Conservation (phyloP, 176 grass and related monocot genomes). For the Otatea glauca region DNA sequence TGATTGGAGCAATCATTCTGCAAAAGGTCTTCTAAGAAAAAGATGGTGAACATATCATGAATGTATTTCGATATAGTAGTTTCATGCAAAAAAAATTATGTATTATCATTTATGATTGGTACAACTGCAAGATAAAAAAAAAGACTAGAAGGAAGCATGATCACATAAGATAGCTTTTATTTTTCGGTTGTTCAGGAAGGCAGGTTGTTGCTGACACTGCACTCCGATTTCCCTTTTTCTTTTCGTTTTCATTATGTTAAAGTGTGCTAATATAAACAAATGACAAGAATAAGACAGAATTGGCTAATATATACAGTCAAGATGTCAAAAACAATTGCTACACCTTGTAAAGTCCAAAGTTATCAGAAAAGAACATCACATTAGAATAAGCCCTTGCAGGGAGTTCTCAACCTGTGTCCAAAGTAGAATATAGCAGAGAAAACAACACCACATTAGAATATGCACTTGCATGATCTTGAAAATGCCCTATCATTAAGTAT, state of each 20-base stretch:
- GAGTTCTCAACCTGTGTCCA: constrained; percentile 13
- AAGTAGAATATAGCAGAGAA: constrained; percentile 42
- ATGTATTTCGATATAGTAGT: constrained; percentile 17
- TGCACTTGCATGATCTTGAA: constrained; percentile 36
- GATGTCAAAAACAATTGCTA: constrained; percentile 28
- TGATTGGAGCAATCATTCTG: constrained; percentile 52
- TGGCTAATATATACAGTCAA: not conserved
- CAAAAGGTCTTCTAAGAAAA: constrained; percentile 30
- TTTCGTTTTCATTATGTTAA: constrained; percentile 12
- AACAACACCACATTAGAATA: constrained; percentile 35
- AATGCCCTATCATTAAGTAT: constrained; percentile 34
- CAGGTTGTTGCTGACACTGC: not conserved
- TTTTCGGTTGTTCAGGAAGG: constrained; percentile 4
- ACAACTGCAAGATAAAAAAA: not conserved
- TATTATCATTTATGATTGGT: not conserved
- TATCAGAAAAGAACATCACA: constrained; percentile 20
- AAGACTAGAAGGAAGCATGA: constrained; percentile 1
- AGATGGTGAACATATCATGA: constrained; percentile 25
- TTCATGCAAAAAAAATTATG: not conserved
- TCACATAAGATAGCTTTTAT: constrained; percentile 15
- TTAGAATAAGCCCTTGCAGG: constrained; percentile 23
- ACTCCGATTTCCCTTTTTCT: not conserved
- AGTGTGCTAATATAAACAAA: constrained; percentile 23
- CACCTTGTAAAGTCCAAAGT: constrained; percentile 5
- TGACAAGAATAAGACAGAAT: not conserved